These are phyloP conservation scores for Hypholoma fasciculare DNA, from an alignment of 768 basidiomycete species.

Conservation along the genomic window DNA sequence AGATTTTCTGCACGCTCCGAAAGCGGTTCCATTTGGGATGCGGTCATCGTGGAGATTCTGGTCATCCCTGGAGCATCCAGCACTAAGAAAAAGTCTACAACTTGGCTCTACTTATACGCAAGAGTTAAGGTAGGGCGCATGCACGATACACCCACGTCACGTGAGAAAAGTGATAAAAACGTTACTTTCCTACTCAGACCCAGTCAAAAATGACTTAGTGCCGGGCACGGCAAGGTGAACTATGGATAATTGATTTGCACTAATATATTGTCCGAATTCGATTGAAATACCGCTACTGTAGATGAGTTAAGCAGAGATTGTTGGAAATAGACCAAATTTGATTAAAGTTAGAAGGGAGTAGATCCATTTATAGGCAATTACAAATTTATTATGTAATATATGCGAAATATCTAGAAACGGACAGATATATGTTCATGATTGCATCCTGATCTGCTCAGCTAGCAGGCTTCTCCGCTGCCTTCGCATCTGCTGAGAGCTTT, in stretches of 20 bases:
- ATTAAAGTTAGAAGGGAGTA: background rate
- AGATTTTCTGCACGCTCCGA: too few relatives aligned
- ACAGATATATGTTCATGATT: background rate
- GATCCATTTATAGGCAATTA: background rate
- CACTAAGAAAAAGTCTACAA: too few relatives aligned
- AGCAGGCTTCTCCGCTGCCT: background rate
- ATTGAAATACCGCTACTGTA: background rate
- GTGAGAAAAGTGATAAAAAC: too few relatives aligned
- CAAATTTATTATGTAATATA: constrained; percentile 1
- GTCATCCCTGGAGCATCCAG: too few relatives aligned
- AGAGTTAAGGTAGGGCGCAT: too few relatives aligned
- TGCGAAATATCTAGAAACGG: constrained; percentile 2
- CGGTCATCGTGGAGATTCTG: too few relatives aligned
- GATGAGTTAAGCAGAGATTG: background rate
- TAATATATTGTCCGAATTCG: background rate
- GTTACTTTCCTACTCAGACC: too few relatives aligned
- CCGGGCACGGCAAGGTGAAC: background rate
- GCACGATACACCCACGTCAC: too few relatives aligned
- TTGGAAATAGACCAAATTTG: background rate
- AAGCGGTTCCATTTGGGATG: too few relatives aligned
- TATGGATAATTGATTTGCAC: background rate
- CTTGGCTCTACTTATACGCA: background rate
- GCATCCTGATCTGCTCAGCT: background rate
- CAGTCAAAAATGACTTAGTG: constrained; percentile 1
- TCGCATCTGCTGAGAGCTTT: constrained; percentile 1